Conservation (phyloP, 495 filamentous ascomycete species). For the Trichocladium antarcticum region DNA sequence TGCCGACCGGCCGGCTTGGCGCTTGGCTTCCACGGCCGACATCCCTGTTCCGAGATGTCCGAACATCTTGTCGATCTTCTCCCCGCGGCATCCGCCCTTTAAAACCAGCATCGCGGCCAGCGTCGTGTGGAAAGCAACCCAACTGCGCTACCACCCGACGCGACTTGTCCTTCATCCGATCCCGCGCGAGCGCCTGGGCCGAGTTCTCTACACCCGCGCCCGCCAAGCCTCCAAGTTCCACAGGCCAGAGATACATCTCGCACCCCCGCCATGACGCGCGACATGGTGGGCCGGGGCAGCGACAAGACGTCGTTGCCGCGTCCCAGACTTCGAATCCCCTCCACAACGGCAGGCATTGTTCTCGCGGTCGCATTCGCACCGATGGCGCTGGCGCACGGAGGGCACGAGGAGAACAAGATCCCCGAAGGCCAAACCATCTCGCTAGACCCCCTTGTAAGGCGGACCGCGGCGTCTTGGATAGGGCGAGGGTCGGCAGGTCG, state of each 20-base stretch:
- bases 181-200: neutral
- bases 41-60: too few relatives aligned
- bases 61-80: neutral
- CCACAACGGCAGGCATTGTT: conserved; percentile 5
- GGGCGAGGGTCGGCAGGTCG: neutral
- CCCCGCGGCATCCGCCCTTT: neutral
- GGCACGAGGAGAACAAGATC: conserved; percentile 63
- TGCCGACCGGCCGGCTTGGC: too few relatives aligned
- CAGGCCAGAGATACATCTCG: neutral
- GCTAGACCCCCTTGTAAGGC: conserved; percentile 72
- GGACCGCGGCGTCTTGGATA: neutral
- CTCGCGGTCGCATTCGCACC: conserved; percentile 23
- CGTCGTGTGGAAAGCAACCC: too few relatives aligned
- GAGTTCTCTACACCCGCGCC: too few relatives aligned
- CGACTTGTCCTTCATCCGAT: too few relatives aligned
- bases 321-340: conserved; percentile 8
- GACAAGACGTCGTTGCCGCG: conserved; percentile 3
- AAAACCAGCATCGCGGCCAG: too few relatives aligned
- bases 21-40: too few relatives aligned
- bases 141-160: too few relatives aligned
- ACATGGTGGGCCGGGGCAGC: neutral
- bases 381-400: conserved; percentile 48
- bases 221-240: too few relatives aligned
- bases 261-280: conserved; percentile 17
- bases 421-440: conserved; percentile 65